Percentiles rank a stretch among this genome's conserved stretches.
Evolutionary conservation across 2,329 filamentous ascomycete species (phyloP).

Genomic region (Cladosporium sphaerospermum): DNA sequence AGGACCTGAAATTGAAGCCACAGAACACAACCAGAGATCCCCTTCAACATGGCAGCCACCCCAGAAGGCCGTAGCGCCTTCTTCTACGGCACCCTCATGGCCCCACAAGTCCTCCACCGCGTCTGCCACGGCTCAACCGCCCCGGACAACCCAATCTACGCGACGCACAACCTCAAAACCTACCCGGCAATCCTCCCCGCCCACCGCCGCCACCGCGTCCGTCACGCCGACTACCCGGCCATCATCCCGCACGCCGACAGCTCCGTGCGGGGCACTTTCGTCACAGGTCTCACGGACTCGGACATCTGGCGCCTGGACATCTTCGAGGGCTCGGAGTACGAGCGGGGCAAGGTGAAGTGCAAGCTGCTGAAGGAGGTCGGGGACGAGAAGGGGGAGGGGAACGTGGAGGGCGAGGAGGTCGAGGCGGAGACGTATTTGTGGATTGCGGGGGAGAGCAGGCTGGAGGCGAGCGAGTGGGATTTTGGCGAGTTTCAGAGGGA

Average conservation of each 20-base stretch:
- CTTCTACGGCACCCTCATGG: conserved; percentile 72
- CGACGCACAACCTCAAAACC: conserved; percentile 51
- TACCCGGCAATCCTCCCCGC: conserved; percentile 68
- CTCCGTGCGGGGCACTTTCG: conserved; percentile 67
- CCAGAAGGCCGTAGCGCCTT: conserved; percentile 46
- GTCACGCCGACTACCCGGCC: conserved; percentile 70
- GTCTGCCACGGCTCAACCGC: conserved; percentile 64
- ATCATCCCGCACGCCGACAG: conserved; percentile 49
- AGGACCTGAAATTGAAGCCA: background rate
- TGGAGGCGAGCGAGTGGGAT: conserved; percentile 81
- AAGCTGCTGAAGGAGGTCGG: conserved; percentile 17
- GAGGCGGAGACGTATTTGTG: conserved; percentile 49
- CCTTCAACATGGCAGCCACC: background rate
- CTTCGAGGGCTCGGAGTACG: conserved; percentile 77
- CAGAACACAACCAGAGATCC: background rate
- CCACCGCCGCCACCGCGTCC: conserved; percentile 66
- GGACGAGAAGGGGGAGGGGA: conserved; percentile 25
- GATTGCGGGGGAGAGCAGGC: conserved; percentile 35
- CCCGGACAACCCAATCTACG: conserved; percentile 45
- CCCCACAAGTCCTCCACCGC: conserved; percentile 75
- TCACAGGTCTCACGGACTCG: conserved; percentile 68
- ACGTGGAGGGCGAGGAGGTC: conserved; percentile 36
- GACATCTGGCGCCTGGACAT: conserved; percentile 70
- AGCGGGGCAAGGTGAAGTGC: conserved; percentile 41
- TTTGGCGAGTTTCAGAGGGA: conserved; percentile 75